Conservation (phyloP, 306 rosid genomes). For the Vicia villosa region DNA sequence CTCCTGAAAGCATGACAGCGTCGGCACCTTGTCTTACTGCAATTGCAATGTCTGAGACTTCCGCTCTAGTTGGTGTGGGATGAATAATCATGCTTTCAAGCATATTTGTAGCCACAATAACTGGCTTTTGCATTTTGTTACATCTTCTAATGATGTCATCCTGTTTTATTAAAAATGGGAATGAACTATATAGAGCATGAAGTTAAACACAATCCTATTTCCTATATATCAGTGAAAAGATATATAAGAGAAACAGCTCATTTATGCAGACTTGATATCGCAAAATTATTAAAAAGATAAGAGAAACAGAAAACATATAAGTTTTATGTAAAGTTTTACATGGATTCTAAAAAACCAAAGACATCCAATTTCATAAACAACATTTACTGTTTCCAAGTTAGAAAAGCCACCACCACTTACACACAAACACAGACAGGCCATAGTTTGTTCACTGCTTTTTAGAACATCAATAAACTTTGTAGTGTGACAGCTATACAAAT, state of each 20-base stretch:
- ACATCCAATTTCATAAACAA: constrained; percentile 16
- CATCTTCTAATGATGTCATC: constrained; percentile 90
- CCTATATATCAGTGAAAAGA: constrained; percentile 12
- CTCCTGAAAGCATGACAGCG: constrained; percentile 99
- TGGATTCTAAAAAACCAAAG: constrained; percentile 22
- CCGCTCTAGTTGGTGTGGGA: constrained; percentile 97
- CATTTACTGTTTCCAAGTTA: constrained; percentile 10
- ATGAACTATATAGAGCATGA: constrained; percentile 25
- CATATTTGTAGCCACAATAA: constrained; percentile 98
- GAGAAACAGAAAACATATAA: constrained; percentile 19
- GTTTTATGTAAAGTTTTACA: constrained; percentile 25
- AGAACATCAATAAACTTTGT: not conserved
- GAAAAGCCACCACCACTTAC: not conserved
- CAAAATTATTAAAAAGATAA: constrained; percentile 8
- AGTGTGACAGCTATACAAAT: constrained; percentile 19
- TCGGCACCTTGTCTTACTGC: constrained; percentile 95
- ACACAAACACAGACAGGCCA: not conserved
- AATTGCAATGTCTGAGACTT: constrained; percentile 94
- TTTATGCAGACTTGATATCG: constrained; percentile 28
- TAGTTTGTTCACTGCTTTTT: not conserved
- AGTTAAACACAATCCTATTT: constrained; percentile 30
- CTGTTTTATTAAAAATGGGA: constrained; percentile 50
- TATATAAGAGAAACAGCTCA: not conserved
- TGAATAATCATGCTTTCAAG: constrained; percentile 97
- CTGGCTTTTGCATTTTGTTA: constrained; percentile 81